A percentile compares a stretch with the other conserved stretches of the same genome.
Evolutionary conservation across 148 eudicot species (phyloP).

Genomic region (Rhododendron henanense): DNA sequence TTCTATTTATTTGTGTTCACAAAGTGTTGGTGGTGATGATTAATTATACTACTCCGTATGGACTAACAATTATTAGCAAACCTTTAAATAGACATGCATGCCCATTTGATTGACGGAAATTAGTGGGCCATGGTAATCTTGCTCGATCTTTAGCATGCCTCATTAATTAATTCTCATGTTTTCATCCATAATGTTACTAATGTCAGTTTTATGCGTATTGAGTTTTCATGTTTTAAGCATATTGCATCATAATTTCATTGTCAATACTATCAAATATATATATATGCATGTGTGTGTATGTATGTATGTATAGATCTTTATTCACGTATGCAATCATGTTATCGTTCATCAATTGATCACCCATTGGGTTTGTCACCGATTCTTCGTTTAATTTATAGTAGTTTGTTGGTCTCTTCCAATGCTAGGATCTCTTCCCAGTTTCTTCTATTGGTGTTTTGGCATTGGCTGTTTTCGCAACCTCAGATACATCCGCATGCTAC

Average conservation of each 20-base stretch:
- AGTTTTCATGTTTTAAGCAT: too few species aligned
- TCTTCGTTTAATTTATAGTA: neutral
- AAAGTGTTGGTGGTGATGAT: neutral
- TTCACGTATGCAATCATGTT: neutral
- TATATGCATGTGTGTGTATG: too few species aligned
- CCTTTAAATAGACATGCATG: neutral
- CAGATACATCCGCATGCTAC: too few species aligned
- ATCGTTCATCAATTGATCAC: neutral
- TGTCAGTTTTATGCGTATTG: too few species aligned
- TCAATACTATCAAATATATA: neutral
- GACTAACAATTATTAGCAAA: neutral
- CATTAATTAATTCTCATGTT: neutral
- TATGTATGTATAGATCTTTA: neutral
- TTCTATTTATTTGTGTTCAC: neutral
- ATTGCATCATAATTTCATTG: neutral
- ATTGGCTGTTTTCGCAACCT: too few species aligned
- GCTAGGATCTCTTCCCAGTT: too few species aligned
- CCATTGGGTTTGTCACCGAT: neutral
- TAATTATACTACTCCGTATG: neutral
- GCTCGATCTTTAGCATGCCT: neutral
- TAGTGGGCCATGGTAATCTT: neutral
- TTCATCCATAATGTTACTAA: too few species aligned
- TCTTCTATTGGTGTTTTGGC: too few species aligned
- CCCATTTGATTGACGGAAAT: neutral
- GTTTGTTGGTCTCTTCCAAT: too few species aligned